Evolutionary conservation across 306 rosid genomes (phyloP).

Genomic region (Trichosanthes truncata): DNA sequence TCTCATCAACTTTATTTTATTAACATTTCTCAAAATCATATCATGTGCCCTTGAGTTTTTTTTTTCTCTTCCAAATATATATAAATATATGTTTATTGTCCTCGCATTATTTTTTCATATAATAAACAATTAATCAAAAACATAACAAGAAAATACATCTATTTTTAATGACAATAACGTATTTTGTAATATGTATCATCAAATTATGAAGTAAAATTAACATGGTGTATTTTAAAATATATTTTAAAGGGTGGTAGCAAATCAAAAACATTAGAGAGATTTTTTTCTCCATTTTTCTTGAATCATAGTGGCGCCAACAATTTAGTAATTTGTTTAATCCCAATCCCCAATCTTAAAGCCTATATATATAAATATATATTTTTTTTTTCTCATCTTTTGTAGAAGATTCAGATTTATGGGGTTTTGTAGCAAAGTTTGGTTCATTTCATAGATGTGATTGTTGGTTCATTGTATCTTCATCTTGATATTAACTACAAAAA

Average conservation of each 20-base stretch:
- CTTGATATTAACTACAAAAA: not conserved
- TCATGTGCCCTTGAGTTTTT: not conserved
- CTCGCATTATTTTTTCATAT: too few relatives aligned
- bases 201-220: too few relatives aligned
- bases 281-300: not conserved
- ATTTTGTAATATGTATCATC: not conserved
- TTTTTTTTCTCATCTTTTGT: not conserved
- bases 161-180: too few relatives aligned
- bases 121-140: too few relatives aligned
- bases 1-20: not conserved
- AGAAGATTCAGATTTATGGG: slow-evolving; percentile 1
- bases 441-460: not conserved
- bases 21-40: not conserved
- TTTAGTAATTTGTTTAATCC: not conserved
- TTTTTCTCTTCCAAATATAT: not conserved
- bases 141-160: too few relatives aligned
- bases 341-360: not conserved
- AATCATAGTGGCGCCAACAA: not conserved
- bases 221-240: too few relatives aligned
- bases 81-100: not conserved
- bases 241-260: too few relatives aligned
- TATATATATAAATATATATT: not conserved
- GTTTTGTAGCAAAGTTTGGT: slow-evolving; percentile 5
- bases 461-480: slow-evolving; percentile 11
- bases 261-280: not conserved